These are phyloP conservation scores for Penicillium ucsense DNA, from an alignment of 495 filamentous ascomycete species.

Conservation along the genomic window DNA sequence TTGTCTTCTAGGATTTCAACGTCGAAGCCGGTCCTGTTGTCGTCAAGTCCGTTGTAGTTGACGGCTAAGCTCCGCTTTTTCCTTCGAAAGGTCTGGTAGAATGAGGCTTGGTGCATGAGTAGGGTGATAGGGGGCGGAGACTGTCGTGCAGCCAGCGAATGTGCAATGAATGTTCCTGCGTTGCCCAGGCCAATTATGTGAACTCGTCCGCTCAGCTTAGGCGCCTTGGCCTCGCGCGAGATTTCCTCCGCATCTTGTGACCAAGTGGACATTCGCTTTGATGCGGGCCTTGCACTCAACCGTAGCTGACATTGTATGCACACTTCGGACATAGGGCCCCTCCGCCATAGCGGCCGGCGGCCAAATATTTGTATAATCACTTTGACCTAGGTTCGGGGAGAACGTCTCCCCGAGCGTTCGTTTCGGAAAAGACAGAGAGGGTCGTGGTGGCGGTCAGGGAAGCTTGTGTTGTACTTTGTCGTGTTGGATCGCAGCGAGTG, in stretches of 20 bases:
- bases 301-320: slow-evolving; percentile 5
- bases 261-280: slow-evolving; percentile 23
- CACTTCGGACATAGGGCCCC: slow-evolving; percentile 11
- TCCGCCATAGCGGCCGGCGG: slow-evolving; percentile 32
- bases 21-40: slow-evolving; percentile 35
- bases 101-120: slow-evolving; percentile 33
- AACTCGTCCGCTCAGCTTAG: slow-evolving; percentile 36
- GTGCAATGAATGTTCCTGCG: slow-evolving; percentile 50
- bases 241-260: slow-evolving; percentile 20
- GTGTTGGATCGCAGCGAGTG: not conserved
- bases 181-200: slow-evolving; percentile 52
- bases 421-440: slow-evolving; percentile 1
- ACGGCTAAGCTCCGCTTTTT: slow-evolving; percentile 24
- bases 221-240: slow-evolving; percentile 11
- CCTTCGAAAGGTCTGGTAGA: slow-evolving; percentile 18
- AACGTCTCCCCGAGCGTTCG: not conserved
- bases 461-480: too few relatives aligned
- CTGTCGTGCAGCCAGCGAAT: slow-evolving; percentile 44
- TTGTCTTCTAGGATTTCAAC: slow-evolving; percentile 19
- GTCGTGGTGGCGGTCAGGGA: too few relatives aligned
- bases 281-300: not conserved
- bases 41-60: slow-evolving; percentile 28
- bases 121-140: slow-evolving; percentile 53
- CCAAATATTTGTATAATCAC: slow-evolving; percentile 25
- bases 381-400: slow-evolving; percentile 12